These are phyloP conservation scores for Eremochloa ophiuroides DNA, from an alignment of 176 grass and related monocot species.

Conservation along the genomic window DNA sequence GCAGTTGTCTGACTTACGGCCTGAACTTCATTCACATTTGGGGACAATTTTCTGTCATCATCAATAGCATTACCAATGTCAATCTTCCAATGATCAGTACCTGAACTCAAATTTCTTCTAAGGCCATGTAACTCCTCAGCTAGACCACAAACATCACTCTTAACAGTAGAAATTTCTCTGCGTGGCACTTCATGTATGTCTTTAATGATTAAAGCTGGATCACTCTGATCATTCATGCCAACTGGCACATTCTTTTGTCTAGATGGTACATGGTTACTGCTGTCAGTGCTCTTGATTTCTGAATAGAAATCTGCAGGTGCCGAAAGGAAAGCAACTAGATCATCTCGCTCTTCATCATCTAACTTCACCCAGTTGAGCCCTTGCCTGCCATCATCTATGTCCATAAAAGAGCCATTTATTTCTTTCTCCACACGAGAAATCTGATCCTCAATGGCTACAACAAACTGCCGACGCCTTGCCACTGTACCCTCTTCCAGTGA, in stretches of 20 bases:
- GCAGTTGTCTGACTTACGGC: constrained; percentile 14
- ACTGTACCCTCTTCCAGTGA: constrained; percentile 59
- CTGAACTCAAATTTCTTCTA: constrained; percentile 22
- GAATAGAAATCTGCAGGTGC: constrained; percentile 29
- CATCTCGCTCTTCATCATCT: constrained; percentile 72
- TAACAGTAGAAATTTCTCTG: constrained; percentile 43
- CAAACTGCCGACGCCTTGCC: constrained; percentile 62
- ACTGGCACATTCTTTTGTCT: constrained; percentile 1
- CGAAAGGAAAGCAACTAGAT: constrained; percentile 84
- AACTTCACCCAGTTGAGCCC: constrained; percentile 70
- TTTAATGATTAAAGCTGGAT: constrained; percentile 4
- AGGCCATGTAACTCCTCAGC: constrained; percentile 39
- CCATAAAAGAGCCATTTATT: constrained; percentile 41
- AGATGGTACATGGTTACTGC: constrained; percentile 12
- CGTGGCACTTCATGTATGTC: constrained; percentile 27
- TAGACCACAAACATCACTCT: constrained; percentile 21
- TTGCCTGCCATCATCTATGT: constrained; percentile 39
- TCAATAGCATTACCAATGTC: constrained; percentile 40
- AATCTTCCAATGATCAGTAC: constrained; percentile 52
- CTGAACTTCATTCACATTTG: neutral
- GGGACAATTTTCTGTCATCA: constrained; percentile 28
- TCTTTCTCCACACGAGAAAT: constrained; percentile 54
- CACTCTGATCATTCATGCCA: neutral
- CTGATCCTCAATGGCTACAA: constrained; percentile 59
- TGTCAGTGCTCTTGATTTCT: constrained; percentile 32